These are phyloP conservation scores for Colletotrichum gloeosporioides DNA, from an alignment of 2,329 filamentous ascomycete species.

Conservation along the genomic window DNA sequence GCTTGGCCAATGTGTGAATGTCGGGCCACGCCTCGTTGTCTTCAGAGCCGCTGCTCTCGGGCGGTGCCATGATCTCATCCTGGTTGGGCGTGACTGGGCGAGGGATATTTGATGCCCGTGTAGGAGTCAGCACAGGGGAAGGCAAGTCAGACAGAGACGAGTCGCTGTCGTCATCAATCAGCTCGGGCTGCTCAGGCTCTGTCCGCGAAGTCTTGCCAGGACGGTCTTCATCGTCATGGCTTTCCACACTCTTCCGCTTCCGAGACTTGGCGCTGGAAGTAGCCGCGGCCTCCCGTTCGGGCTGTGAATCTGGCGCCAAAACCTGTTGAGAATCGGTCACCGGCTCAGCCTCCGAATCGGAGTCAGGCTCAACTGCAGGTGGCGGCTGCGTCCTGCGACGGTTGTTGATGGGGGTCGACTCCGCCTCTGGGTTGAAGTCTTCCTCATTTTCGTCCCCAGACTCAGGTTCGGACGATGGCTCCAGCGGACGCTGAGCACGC, in stretches of 20 bases:
- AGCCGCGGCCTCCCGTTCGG: slow-evolving; percentile 25
- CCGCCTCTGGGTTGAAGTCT: slow-evolving; percentile 65
- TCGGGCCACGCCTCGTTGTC: slow-evolving; percentile 56
- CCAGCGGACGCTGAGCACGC: slow-evolving; percentile 26
- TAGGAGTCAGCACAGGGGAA: slow-evolving; percentile 37
- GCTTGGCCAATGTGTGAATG: slow-evolving; percentile 54
- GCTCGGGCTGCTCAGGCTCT: slow-evolving; percentile 21
- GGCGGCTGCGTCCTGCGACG: slow-evolving; percentile 44
- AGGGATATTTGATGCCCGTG: slow-evolving; percentile 26
- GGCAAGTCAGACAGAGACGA: slow-evolving; percentile 42
- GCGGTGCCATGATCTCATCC: slow-evolving; percentile 59
- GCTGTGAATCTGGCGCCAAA: slow-evolving; percentile 27
- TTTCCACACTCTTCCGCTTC: slow-evolving; percentile 63
- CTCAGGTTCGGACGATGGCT: slow-evolving; percentile 21
- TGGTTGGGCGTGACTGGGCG: slow-evolving; percentile 50
- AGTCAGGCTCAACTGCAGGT: slow-evolving; percentile 25
- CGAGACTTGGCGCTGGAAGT: slow-evolving; percentile 43
- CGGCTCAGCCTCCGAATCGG: slow-evolving; percentile 5
- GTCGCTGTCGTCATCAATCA: slow-evolving; percentile 26
- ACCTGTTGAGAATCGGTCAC: slow-evolving; percentile 26
- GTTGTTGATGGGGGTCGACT: slow-evolving; percentile 68
- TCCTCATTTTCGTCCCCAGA: slow-evolving; percentile 34
- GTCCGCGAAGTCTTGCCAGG: slow-evolving; percentile 42
- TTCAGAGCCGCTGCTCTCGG: slow-evolving; percentile 57
- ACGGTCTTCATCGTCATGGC: slow-evolving; percentile 39